Evolutionary conservation across 106 monocot genomes (phyloP), one percentile per base, ranked within the genome.

Genomic region (Phalaenopsis equestris): DNA sequence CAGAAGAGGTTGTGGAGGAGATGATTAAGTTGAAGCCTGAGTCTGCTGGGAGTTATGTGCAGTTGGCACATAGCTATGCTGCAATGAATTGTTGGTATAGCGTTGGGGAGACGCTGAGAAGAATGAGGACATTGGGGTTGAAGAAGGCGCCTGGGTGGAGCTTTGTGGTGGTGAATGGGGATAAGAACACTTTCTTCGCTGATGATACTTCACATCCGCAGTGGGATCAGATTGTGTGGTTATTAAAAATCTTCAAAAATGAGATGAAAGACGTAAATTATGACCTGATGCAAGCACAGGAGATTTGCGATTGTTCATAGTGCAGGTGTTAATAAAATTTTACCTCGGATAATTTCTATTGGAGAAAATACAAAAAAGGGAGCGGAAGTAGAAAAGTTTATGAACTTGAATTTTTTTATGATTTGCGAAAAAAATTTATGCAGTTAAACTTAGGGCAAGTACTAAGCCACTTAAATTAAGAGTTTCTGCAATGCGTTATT

Each of bases 101-200:
- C 9, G 87, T 94, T 42, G 89, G 79, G 36, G 79, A 86, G 74
- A 68, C 84, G 21, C 84, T 87, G 91, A 42, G 30, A 42, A 56
- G 56, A 77, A 94, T 94, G 94, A 89, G 81, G 73, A 45, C 41
- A 6, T 16, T 89, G 49, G 94, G 94, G 7, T 79, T 94, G 85
- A 89, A 80, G 74, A 94, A 94, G 81, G 42, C 87, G 9, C 94
- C 94, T 9, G 94, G 86, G 42, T 94, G 94, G 94, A 94, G 94
- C 70, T 94, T 80, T 55, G 58, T 94, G 15, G 87, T 91, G 78
- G 77, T 88, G 42, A 86, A 87, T 39, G 86, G 89, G 42, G 76
- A 3, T 36, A 79, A 86, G 46, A 81, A 84, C 19, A 72, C 84
- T 9, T 94, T 94, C 77, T 94, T 85, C 73, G 86, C 87, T 3